Percentiles rank a stretch among this genome's conserved stretches.
Evolutionary conservation across 2,329 filamentous ascomycete genomes (phyloP).

Genomic region (Penicillium hordei): DNA sequence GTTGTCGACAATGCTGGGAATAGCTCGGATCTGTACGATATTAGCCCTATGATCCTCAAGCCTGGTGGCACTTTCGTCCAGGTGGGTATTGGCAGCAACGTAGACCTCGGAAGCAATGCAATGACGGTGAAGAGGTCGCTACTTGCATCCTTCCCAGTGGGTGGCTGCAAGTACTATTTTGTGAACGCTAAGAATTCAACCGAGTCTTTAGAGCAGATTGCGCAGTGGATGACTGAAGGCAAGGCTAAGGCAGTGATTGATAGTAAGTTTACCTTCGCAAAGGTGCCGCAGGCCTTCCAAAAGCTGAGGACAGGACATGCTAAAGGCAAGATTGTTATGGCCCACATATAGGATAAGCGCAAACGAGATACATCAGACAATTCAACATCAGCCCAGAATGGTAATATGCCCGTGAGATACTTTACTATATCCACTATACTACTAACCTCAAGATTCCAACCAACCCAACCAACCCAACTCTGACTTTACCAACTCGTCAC

Average conservation of each 20-base stretch:
- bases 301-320: neutral
- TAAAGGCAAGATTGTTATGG: neutral
- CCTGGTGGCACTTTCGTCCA: no score
- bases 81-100: no score
- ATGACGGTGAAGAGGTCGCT: no score
- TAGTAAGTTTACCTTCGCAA: neutral
- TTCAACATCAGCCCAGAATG: neutral
- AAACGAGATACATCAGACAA: neutral
- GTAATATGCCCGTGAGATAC: neutral
- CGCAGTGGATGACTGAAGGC: neutral
- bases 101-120: no score
- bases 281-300: neutral
- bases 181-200: no score
- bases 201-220: no score
- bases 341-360: neutral
- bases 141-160: no score
- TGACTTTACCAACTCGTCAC: conserved; percentile 76
- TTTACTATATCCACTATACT: neutral
- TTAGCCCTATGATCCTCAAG: no score
- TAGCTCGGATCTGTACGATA: no score
- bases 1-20: no score
- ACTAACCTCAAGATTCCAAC: neutral
- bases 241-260: neutral
- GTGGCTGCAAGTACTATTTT: no score
- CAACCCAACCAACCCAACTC: neutral